Conservation (phyloP, 192 early-diverging fungal genomes). For the Jimgerdemannia flammicorona region DNA sequence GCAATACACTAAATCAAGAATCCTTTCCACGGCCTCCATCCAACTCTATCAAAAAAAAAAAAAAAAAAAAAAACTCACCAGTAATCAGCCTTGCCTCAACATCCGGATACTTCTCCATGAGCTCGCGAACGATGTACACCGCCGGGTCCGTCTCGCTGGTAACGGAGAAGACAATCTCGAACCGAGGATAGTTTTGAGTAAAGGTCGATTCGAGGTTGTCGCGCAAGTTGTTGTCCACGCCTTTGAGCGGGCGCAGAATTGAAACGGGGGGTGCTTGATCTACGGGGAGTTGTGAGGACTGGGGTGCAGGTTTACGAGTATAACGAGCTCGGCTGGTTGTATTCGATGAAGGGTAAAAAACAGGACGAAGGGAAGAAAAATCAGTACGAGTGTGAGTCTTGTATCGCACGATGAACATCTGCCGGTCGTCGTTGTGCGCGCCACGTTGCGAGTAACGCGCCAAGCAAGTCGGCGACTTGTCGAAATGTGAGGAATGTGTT, state of each 20-base stretch:
- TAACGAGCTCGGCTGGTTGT: conserved; percentile 22
- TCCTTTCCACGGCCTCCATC: neutral
- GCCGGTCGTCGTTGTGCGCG: too few species aligned
- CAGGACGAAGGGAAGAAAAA: neutral
- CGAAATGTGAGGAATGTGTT: too few species aligned
- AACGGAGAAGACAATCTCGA: conserved; percentile 90
- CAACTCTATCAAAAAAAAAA: neutral
- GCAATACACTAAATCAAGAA: too few species aligned
- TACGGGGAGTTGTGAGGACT: conserved; percentile 35
- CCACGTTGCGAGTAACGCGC: too few species aligned
- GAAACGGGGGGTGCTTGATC: conserved; percentile 72
- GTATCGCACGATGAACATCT: too few species aligned
- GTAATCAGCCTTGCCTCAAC: conserved; percentile 75
- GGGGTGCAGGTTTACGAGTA: conserved; percentile 19
- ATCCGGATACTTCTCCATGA: conserved; percentile 70
- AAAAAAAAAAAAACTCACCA: conserved; percentile 52
- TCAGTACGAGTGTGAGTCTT: neutral
- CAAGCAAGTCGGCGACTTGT: too few species aligned
- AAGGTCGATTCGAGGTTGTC: conserved; percentile 86
- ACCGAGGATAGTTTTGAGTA: conserved; percentile 79
- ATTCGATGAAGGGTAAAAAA: neutral
- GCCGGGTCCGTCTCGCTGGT: conserved; percentile 81
- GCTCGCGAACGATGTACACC: conserved; percentile 61
- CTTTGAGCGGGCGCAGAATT: conserved; percentile 92
- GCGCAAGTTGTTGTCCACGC: conserved; percentile 78